Conservation (phyloP, 2,329 filamentous ascomycete genomes). For the Lachnellula cervina region DNA sequence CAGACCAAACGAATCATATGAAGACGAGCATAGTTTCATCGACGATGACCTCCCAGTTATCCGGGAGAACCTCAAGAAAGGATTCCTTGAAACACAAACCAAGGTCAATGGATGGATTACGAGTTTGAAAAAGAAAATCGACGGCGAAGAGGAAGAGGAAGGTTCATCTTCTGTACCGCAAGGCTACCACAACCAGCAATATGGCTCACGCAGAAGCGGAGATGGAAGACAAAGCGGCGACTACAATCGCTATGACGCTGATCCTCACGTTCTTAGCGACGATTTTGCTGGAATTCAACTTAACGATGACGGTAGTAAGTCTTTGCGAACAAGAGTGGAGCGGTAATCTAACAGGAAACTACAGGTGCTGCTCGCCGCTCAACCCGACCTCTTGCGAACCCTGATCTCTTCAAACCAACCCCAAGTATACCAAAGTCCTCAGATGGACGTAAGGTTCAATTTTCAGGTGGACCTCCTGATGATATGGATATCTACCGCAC, state of each 20-base stretch:
- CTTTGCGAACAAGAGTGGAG: background rate
- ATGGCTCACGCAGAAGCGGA: conserved; percentile 48
- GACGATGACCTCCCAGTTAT: conserved; percentile 95
- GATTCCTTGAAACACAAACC: conserved; percentile 88
- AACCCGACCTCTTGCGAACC: conserved; percentile 65
- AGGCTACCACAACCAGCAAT: conserved; percentile 33
- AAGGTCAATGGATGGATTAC: conserved; percentile 93
- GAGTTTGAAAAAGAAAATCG: conserved; percentile 86
- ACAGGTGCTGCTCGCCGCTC: conserved; percentile 51
- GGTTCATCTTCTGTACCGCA: conserved; percentile 23
- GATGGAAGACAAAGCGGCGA: conserved; percentile 75
- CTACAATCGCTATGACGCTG: conserved; percentile 88
- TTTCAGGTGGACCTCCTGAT: conserved; percentile 55
- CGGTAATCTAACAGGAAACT: conserved; percentile 23
- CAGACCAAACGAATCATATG: conserved; percentile 48
- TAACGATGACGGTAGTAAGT: conserved; percentile 60
- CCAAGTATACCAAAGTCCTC: conserved; percentile 39
- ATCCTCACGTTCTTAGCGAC: conserved; percentile 83
- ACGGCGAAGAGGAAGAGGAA: conserved; percentile 68
- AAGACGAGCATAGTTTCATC: conserved; percentile 78
- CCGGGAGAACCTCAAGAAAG: conserved; percentile 86
- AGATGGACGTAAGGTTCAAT: conserved; percentile 47
- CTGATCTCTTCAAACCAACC: conserved; percentile 72
- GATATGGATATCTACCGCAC: conserved; percentile 76
- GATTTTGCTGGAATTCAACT: conserved; percentile 75